phyloP scores from a whole-genome alignment of 2,329 filamentous ascomycete species.

The Ophiocordyceps camponoti-saundersi region DNA sequence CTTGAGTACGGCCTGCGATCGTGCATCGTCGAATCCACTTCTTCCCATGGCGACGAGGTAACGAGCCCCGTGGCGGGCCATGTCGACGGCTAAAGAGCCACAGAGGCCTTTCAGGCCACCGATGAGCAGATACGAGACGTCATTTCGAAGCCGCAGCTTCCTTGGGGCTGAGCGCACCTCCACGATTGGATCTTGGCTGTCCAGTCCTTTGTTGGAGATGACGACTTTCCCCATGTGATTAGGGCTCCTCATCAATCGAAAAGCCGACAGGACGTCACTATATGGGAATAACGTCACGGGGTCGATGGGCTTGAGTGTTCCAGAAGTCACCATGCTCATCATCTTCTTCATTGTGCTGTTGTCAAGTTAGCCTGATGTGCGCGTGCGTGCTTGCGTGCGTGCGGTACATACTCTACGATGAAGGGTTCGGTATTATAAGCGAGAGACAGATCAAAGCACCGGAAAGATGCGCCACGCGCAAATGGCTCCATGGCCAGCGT shows the following conservation, averaged over 20 bases:
- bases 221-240: not conserved
- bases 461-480: not conserved
- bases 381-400: too few relatives aligned
- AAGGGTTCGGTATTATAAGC: too few relatives aligned
- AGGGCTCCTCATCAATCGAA: not conserved
- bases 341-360: not conserved
- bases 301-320: not conserved
- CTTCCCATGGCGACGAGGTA: not conserved
- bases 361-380: too few relatives aligned
- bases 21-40: not conserved
- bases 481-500: not conserved
- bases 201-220: not conserved
- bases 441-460: not conserved
- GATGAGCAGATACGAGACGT: not conserved
- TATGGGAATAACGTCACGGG: not conserved
- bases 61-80: conserved; percentile 4
- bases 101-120: not conserved
- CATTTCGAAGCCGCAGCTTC: not conserved
- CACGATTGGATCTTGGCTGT: not conserved
- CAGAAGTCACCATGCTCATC: not conserved
- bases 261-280: not conserved
- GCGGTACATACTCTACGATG: too few relatives aligned
- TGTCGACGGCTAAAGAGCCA: not conserved
- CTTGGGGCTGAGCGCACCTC: not conserved
- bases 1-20: not conserved